These are phyloP conservation scores for Aphanocladium album DNA, from an alignment of 2,329 filamentous ascomycete genomes.

Conservation along the genomic window DNA sequence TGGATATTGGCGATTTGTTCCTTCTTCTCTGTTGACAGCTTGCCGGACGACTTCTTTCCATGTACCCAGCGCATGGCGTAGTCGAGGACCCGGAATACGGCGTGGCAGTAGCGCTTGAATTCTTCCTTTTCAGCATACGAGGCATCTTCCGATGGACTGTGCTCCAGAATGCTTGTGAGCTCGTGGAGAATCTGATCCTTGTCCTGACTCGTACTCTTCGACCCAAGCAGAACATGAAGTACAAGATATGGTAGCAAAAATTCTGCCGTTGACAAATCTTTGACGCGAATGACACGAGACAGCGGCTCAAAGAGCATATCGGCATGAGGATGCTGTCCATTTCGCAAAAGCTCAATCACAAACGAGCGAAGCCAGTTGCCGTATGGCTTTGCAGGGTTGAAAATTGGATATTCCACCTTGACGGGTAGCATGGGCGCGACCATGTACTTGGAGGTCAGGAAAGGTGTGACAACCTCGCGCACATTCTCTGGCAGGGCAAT, in stretches of 20 bases:
- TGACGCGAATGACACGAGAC: constrained; percentile 74
- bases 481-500: constrained; percentile 68
- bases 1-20: constrained; percentile 46
- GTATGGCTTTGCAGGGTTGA: constrained; percentile 62
- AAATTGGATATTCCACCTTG: constrained; percentile 70
- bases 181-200: constrained; percentile 65
- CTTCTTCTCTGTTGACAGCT: constrained; percentile 35
- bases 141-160: constrained; percentile 47
- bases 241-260: constrained; percentile 87
- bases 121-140: constrained; percentile 64
- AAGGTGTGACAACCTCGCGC: constrained; percentile 79
- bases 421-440: constrained; percentile 58
- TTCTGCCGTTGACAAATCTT: constrained; percentile 78
- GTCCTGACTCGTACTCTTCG: constrained; percentile 54
- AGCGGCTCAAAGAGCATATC: constrained; percentile 75
- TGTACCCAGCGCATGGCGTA: constrained; percentile 90
- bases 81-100: constrained; percentile 84
- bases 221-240: constrained; percentile 75
- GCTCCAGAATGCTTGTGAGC: constrained; percentile 66
- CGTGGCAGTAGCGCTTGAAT: constrained; percentile 81
- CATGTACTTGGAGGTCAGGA: constrained; percentile 76
- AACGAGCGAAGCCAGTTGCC: constrained; percentile 76
- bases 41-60: constrained; percentile 48
- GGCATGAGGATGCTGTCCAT: constrained; percentile 68
- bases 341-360: constrained; percentile 75